Conservation (phyloP, 2,329 filamentous ascomycete genomes). For the Xylariales sp. region DNA sequence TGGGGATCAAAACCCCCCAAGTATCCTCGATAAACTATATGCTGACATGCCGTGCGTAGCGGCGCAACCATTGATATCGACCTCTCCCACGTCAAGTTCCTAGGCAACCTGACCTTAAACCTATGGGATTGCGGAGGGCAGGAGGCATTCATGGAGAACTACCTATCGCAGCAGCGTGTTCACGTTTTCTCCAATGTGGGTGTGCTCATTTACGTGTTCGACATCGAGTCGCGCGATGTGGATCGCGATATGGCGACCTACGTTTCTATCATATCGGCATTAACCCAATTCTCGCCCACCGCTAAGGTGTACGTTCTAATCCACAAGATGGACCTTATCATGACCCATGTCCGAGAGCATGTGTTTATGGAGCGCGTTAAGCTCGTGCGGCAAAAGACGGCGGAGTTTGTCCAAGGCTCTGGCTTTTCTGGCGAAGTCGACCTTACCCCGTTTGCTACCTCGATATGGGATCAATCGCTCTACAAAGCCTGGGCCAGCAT, state of each 20-base stretch:
- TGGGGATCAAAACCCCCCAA: too few species aligned
- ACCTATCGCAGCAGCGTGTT: slow-evolving; percentile 88
- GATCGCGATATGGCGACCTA: slow-evolving; percentile 92
- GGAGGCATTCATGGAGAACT: slow-evolving; percentile 98
- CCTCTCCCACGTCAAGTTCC: slow-evolving; percentile 96
- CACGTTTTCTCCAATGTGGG: slow-evolving; percentile 97
- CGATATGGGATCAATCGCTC: slow-evolving; percentile 96
- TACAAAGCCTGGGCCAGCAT: slow-evolving; percentile 99
- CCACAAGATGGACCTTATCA: slow-evolving; percentile 98
- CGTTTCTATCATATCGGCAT: slow-evolving; percentile 80
- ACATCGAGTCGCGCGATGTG: slow-evolving; percentile 93
- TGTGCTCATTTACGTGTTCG: slow-evolving; percentile 98
- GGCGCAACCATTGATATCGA: slow-evolving; percentile 98
- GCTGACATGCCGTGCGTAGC: slow-evolving; percentile 23
- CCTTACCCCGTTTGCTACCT: slow-evolving; percentile 87
- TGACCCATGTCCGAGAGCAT: slow-evolving; percentile 69
- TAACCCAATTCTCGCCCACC: slow-evolving; percentile 75
- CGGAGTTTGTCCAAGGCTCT: slow-evolving; percentile 43
- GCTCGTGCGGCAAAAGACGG: slow-evolving; percentile 70
- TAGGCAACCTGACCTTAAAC: slow-evolving; percentile 95
- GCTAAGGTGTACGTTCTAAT: slow-evolving; percentile 92
- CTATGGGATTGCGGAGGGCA: slow-evolving; percentile 99
- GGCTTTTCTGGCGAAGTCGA: slow-evolving; percentile 47
- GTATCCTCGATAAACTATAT: too few species aligned
- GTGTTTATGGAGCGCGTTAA: slow-evolving; percentile 82